Percentiles rank a stretch among this genome's conserved stretches.
phyloP scores from a whole-genome alignment of 1,139 yeast genomes.

The Yamadazyma aaseri region DNA sequence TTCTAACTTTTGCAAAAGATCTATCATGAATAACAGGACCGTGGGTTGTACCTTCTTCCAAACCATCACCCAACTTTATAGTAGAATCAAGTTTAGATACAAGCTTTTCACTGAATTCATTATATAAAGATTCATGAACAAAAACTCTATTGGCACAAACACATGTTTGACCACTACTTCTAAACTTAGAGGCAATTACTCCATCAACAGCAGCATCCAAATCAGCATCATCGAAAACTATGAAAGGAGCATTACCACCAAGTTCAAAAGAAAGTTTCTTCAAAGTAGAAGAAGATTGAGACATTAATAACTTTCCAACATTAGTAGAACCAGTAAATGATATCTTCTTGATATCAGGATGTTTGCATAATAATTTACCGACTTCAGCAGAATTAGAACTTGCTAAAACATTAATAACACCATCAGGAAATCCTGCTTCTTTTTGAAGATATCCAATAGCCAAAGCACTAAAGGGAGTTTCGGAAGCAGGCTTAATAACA shows the following conservation, averaged over 20 bases:
- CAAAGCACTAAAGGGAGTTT: constrained; percentile 84
- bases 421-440: constrained; percentile 85
- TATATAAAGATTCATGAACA: constrained; percentile 71
- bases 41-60: constrained; percentile 64
- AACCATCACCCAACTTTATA: constrained; percentile 72
- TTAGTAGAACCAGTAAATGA: constrained; percentile 71
- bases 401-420: constrained; percentile 70
- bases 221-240: constrained; percentile 50
- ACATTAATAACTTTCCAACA: constrained; percentile 53
- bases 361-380: constrained; percentile 71
- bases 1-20: constrained; percentile 66
- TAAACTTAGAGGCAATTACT: constrained; percentile 55
- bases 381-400: constrained; percentile 57
- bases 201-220: constrained; percentile 48
- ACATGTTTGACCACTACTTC: constrained; percentile 86
- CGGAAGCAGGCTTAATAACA: constrained; percentile 86
- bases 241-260: constrained; percentile 54
- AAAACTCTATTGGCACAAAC: constrained; percentile 83
- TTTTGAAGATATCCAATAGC: constrained; percentile 74
- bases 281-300: constrained; percentile 44
- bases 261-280: constrained; percentile 52
- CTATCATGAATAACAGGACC: constrained; percentile 77
- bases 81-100: constrained; percentile 48
- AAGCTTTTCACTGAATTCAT: constrained; percentile 43
- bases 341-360: constrained; percentile 66